Evolutionary conservation across 257 asterid genomes (phyloP).

Genomic region (Osmanthus fragrans): DNA sequence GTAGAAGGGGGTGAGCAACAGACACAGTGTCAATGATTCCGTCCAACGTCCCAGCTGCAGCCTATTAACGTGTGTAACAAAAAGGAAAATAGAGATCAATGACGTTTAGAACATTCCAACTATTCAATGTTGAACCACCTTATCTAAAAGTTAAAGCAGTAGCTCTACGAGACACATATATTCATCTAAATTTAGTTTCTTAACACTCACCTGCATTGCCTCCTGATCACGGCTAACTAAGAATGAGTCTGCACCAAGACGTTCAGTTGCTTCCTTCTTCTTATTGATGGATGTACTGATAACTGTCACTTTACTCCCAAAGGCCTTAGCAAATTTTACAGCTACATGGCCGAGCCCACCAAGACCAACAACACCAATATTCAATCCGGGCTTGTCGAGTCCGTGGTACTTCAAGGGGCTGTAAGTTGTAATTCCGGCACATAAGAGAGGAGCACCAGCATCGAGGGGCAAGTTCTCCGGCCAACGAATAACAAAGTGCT

Average conservation of each 20-base stretch:
- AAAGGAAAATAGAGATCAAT: neutral
- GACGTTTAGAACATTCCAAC: neutral
- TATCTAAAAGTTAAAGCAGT: neutral
- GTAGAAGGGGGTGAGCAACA: conserved; percentile 30
- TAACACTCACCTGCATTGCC: conserved; percentile 32
- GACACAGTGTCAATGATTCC: conserved; percentile 49
- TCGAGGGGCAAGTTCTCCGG: conserved; percentile 51
- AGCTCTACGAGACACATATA: neutral
- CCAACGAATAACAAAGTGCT: conserved; percentile 48
- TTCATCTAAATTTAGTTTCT: neutral
- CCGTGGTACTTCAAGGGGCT: conserved; percentile 41
- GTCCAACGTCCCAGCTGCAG: conserved; percentile 34
- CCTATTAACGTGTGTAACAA: conserved; percentile 15
- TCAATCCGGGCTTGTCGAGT: conserved; percentile 48
- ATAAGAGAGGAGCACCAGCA: conserved; percentile 47
- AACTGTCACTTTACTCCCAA: conserved; percentile 48
- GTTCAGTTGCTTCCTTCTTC: conserved; percentile 40
- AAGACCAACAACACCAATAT: conserved; percentile 54
- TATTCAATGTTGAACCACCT: neutral
- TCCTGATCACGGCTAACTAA: conserved; percentile 45
- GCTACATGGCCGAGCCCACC: conserved; percentile 59
- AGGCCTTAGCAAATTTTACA: conserved; percentile 51
- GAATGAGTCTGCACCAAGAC: conserved; percentile 47
- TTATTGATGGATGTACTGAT: conserved; percentile 44
- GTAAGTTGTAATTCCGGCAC: conserved; percentile 56